A percentile compares a stretch with the other conserved stretches of the same genome.
These are phyloP conservation scores for Blastobotrys chiropterorum DNA, from an alignment of 805 yeast genomes.

Conservation along the genomic window DNA sequence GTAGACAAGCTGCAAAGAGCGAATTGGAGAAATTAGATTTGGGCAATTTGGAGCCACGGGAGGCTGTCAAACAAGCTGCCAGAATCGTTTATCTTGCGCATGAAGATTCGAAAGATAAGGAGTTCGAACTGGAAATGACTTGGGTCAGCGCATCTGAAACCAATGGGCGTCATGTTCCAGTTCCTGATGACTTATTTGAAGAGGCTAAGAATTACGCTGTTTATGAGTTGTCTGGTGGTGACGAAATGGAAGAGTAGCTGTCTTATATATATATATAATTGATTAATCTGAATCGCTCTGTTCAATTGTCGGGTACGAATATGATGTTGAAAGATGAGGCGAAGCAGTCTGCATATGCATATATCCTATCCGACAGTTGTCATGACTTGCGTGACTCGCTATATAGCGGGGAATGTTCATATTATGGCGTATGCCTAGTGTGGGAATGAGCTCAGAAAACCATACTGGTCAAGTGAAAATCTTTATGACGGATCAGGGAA, in stretches of 20 bases:
- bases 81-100: slow-evolving; percentile 89
- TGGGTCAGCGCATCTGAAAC: slow-evolving; percentile 82
- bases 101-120: slow-evolving; percentile 96
- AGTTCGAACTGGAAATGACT: slow-evolving; percentile 87
- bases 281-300: background rate
- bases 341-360: no score
- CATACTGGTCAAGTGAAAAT: no score
- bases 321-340: no score
- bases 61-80: slow-evolving; percentile 92
- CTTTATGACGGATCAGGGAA: no score
- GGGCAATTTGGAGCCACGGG: slow-evolving; percentile 60
- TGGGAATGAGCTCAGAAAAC: no score
- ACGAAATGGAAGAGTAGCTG: slow-evolving; percentile 50
- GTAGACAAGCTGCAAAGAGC: slow-evolving; percentile 95
- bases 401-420: no score
- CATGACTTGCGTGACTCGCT: no score
- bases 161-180: slow-evolving; percentile 68
- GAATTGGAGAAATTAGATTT: slow-evolving; percentile 87
- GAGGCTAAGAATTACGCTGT: slow-evolving; percentile 84
- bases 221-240: slow-evolving; percentile 74
- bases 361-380: no score
- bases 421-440: no score
- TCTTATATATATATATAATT: no score
- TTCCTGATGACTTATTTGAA: slow-evolving; percentile 70
- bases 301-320: no score